Base-by-base conservation (phyloP, 2,329 filamentous ascomycete genomes). In the Pezicula rhizophila region DNA sequence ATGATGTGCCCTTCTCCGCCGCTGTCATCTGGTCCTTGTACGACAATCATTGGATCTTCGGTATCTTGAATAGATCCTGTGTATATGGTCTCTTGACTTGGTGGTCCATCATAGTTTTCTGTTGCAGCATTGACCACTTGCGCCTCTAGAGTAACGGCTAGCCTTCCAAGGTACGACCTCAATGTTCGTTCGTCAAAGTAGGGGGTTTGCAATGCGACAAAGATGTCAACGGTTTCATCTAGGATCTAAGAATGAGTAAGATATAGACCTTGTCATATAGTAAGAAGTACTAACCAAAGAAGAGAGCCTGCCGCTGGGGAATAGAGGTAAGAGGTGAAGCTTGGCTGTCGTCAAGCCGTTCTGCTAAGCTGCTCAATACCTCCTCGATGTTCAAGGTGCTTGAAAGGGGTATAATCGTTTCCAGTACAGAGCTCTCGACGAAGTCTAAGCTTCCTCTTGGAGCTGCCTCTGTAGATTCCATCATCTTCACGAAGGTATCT, bases 171-270 rank as follows among this genome's bases (percentile, higher is more conserved):
- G 48, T 81, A 80, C 33, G 77, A 73, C 48, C 77, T 73, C 17
- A 89, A 68, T 0, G 71, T 69, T 28, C 71, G 64, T 51, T 85
- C 76, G 48, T 80, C 76, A 48, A 77, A 70, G 60, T 77, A 73
- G 4, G 82, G 81, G 8, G 82, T 82, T 59, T 79, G 78, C 49
- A 91, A 74, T 10, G 88, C 73, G 53, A 90, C 70, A 60, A 87
- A 81, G 15, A 89, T 74, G 54, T 83, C 72, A 49, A 87, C 75
- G 23, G 80, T 80, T 71, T 91, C 87, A 77, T 91, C 87, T 90
- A 69, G 50, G 63, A 61, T 71, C 70, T 76, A 68, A 58, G 61
- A 67, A 71, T 77, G 66, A 77, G 76, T 69, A 71, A 68, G 66
- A 70, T 60, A 61, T 54, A 56, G 56, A 62, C 53, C 57, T 56